Base-by-base conservation (phyloP, 148 eudicot species). In the Spergularia marina region DNA sequence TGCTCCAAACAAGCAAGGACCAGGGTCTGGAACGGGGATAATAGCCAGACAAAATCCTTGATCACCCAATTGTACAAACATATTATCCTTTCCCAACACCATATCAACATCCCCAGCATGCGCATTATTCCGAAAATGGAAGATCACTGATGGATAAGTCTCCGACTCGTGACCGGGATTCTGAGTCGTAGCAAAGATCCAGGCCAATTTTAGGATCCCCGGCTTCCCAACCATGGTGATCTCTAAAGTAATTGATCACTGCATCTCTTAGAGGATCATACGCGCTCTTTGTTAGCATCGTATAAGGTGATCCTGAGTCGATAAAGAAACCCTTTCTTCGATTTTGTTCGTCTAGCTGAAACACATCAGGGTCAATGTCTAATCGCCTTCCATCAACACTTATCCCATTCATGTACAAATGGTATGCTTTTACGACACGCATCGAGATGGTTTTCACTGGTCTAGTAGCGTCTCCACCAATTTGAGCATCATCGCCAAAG, bases 1-100 rank as follows among this genome's bases (percentile, higher is more conserved):
- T 65, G 71, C 70, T 65, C 77, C 77, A n/a, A 64, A 55, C 4
- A 75, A 12, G 9, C 71, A 75, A 54, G 52, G 60, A 34, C 71
- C 70, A 6, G 70, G 71, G 18, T 56, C 54, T 20, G 55, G 16
- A 40, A 15, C 39, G 6, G 64, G 40, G 4, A 20, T 12, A 7
- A 75, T 7, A 71, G 21, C 66, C 78, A 66, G 2, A 44, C 78
- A 75, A 66, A 75, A 55, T 17, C 68, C 65, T 10, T 25, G 12
- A 61, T 36, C 49, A 2, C 36, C 10, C 7, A 44, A 44, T 44
- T 44, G 18, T 4, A 44, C 51, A 65, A 65, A 65, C 68, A 39
- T 17, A 0, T 65, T n/a, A 7, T 65, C 51, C 44, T 40, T 65
- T 5, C 1, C 39, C n/a, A 65, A 17, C 0, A 40, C 68, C 68